Evolutionary conservation across 148 eudicot genomes (phyloP), one percentile per base, ranked within the genome.

Genomic region (Camellia japonica): DNA sequence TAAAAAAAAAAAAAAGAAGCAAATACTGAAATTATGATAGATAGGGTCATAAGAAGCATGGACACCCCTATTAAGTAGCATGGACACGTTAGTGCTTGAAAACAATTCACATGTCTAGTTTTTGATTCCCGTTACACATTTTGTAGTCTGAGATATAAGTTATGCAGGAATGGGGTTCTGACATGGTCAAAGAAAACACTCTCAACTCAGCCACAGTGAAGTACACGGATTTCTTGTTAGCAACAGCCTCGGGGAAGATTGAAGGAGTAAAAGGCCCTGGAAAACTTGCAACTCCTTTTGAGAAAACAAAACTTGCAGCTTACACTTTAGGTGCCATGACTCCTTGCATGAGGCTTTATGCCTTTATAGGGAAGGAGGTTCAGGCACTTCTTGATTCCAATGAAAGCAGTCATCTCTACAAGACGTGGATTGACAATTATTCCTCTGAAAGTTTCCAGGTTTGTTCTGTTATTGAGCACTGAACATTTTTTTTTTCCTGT

Each of bases 271-370:
- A 92, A 87, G 90, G 87, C 76, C 91, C 87, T 78, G 99, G 93
- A 69, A 93, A 93, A 84, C 95, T 96, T 73, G 95, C 91, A 75
- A 96, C 98, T 75, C 98, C 98, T 63, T 96, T 96, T 82, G 98
- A 96, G 56, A 96, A 87, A 87, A 93, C 99, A 60, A 96, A 91
- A 89, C 79, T 93, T 79, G 98, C 99, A 62, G 94, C 99, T 80
- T 96, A 96, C 81, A 92, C 95, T 79, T 83, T 96, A 68, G 92
- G 97, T 80, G 99, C 99, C 41, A 91, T 94, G 98, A 89, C 91
- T 9, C 99, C 99, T 85, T 96, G 97, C 78, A 90, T 93, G 95
- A 96, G 91, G 90, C 89, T 96, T 61, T 94, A 96, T 92, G 98
- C 98, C 67, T 89, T 87, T 80, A 79, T 96, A 42, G 98, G 98